Evolutionary conservation across 177 flowering plant species (phyloP).

Genomic region (Vitis hybrid): DNA sequence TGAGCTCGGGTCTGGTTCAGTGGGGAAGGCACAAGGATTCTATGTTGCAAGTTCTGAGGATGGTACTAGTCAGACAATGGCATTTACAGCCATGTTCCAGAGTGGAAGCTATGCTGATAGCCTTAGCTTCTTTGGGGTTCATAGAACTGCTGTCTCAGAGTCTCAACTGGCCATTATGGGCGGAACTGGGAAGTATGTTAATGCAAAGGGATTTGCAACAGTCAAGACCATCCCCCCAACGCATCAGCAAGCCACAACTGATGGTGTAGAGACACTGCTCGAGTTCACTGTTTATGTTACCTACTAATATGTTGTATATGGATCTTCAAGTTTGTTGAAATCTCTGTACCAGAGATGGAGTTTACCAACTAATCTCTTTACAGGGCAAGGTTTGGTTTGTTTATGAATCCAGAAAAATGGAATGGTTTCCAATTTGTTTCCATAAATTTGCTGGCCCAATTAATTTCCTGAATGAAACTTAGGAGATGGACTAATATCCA

Average conservation of each 20-base stretch:
- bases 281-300: conserved; percentile 44
- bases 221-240: conserved; percentile 12
- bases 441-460: too few species aligned
- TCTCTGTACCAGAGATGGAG: too few species aligned
- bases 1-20: conserved; percentile 30
- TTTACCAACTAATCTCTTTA: too few species aligned
- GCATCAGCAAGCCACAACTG: conserved; percentile 30
- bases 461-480: too few species aligned
- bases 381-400: too few species aligned
- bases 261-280: conserved; percentile 49
- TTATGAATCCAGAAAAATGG: too few species aligned
- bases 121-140: conserved; percentile 38
- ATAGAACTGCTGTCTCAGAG: conserved; percentile 17
- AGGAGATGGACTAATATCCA: too few species aligned
- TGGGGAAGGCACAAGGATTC: conserved; percentile 49
- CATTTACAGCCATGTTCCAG: conserved; percentile 34
- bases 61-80: conserved; percentile 40
- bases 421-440: too few species aligned
- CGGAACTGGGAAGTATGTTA: conserved; percentile 28
- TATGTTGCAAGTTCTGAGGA: conserved; percentile 32
- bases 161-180: conserved; percentile 25
- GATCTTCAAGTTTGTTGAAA: not conserved
- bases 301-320: conserved; percentile 9
- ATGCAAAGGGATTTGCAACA: conserved; percentile 20
- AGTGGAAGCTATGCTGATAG: conserved; percentile 25